Evolutionary conservation across 1,284 basidiomycete species (phyloP).

Genomic region (Ganoderma resinaceum): DNA sequence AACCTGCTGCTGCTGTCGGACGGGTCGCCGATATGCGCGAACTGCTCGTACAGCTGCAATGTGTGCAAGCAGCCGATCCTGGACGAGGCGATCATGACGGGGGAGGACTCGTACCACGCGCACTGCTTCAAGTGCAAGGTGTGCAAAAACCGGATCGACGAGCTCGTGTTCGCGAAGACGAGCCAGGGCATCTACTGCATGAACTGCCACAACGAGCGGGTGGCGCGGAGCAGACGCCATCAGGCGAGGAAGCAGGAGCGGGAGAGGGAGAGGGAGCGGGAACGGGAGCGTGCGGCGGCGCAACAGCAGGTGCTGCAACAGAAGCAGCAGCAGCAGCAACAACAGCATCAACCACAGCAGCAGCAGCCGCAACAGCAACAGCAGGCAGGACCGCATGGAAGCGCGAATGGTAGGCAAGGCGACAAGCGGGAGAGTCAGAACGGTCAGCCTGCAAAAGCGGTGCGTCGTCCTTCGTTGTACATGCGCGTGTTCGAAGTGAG

Average conservation of each 20-base stretch:
- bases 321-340: conserved; percentile 35
- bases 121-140: conserved; percentile 98
- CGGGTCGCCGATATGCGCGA: conserved; percentile 95
- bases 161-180: conserved; percentile 98
- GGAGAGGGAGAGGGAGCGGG: conserved; percentile 41
- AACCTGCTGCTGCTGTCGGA: conserved; percentile 96
- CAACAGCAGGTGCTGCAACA: conserved; percentile 27
- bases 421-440: conserved; percentile 23
- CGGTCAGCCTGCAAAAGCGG: conserved; percentile 19
- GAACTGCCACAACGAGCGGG: conserved; percentile 95
- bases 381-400: conserved; percentile 7
- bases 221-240: conserved; percentile 90
- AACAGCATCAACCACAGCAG: conserved; percentile 1
- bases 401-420: conserved; percentile 25
- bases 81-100: conserved; percentile 98
- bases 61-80: conserved; percentile 92
- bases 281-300: conserved; percentile 50
- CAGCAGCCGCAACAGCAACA: conserved; percentile 21
- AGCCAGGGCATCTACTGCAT: conserved; percentile 99
- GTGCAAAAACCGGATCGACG: conserved; percentile 94
- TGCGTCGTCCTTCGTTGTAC: conserved; percentile 15
- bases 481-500: background rate
- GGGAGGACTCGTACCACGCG: conserved; percentile 98
- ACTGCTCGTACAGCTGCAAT: conserved; percentile 97
- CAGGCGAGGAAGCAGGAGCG: conserved; percentile 80